Evolutionary conservation across 768 basidiomycete genomes (phyloP).

Genomic region (Leccinum obscurum): DNA sequence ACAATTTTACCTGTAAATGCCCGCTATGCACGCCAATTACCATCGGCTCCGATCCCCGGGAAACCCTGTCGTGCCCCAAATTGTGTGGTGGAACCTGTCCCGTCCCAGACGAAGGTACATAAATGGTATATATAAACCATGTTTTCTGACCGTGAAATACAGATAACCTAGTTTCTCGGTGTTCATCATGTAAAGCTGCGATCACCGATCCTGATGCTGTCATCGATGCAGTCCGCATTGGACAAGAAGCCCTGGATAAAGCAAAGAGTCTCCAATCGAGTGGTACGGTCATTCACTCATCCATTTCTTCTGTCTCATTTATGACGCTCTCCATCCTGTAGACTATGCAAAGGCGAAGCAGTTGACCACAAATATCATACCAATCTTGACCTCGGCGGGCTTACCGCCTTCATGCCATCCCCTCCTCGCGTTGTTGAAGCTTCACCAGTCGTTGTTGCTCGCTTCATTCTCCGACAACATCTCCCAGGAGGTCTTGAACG

Average conservation of each 20-base stretch:
- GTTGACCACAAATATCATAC: slow-evolving; percentile 64
- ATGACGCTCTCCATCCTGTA: slow-evolving; percentile 24
- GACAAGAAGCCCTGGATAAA: slow-evolving; percentile 74
- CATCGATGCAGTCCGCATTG: slow-evolving; percentile 64
- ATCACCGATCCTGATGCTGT: slow-evolving; percentile 53
- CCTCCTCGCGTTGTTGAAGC: slow-evolving; percentile 69
- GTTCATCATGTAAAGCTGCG: slow-evolving; percentile 52
- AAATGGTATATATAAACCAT: not conserved
- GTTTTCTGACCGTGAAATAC: not conserved
- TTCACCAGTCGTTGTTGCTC: slow-evolving; percentile 69
- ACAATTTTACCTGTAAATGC: slow-evolving; percentile 78
- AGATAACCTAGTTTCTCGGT: slow-evolving; percentile 54
- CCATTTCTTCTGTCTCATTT: not conserved
- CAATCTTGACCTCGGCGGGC: slow-evolving; percentile 58
- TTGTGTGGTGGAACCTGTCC: slow-evolving; percentile 65
- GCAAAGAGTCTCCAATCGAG: slow-evolving; percentile 60
- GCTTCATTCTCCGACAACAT: slow-evolving; percentile 41
- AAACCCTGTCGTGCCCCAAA: slow-evolving; percentile 67
- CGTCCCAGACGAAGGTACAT: slow-evolving; percentile 59
- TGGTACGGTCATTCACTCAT: slow-evolving; percentile 39
- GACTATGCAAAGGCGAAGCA: slow-evolving; percentile 59
- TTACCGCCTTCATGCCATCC: slow-evolving; percentile 74
- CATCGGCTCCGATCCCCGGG: slow-evolving; percentile 57
- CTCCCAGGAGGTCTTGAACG: slow-evolving; percentile 58
- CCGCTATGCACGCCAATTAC: slow-evolving; percentile 44